Evolutionary conservation across 139 green algal species (phyloP).

Genomic region (Yamagishiella unicocca): DNA sequence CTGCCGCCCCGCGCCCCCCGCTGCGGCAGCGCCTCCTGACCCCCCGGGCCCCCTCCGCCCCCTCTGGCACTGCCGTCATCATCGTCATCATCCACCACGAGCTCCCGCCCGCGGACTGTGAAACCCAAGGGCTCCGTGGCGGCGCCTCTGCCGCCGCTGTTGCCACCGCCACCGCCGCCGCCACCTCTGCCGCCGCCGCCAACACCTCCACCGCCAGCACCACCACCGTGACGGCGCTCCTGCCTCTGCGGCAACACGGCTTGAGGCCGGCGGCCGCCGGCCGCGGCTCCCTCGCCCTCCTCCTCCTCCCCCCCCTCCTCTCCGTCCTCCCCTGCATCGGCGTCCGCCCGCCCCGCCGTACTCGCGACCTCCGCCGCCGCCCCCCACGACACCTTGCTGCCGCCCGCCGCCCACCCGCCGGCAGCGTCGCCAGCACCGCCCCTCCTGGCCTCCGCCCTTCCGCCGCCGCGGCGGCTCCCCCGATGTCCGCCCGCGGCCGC

Average conservation of each 20-base stretch:
- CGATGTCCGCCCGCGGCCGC: not conserved
- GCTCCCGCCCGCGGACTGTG: slow-evolving; percentile 4
- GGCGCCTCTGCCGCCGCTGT: no score
- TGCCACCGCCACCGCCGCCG: not conserved
- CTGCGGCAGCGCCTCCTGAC: slow-evolving; percentile 29
- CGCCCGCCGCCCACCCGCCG: not conserved
- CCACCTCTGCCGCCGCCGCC: not conserved
- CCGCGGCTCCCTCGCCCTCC: not conserved
- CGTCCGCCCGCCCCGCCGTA: not conserved
- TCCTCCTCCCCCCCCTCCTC: not conserved
- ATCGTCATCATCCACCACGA: slow-evolving; percentile 27
- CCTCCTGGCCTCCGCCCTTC: not conserved
- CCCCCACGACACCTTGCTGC: not conserved
- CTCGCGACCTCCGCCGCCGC: not conserved
- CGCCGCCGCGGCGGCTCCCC: not conserved
- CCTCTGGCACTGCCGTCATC: not conserved
- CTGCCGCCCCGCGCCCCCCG: not conserved
- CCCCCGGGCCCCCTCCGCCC: not conserved
- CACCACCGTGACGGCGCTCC: not conserved
- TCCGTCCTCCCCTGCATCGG: not conserved
- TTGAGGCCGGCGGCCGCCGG: no score
- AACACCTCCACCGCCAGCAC: not conserved
- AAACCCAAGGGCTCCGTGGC: not conserved
- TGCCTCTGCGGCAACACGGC: not conserved
- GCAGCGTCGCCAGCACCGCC: not conserved